A percentile compares a stretch with the other conserved stretches of the same genome.
phyloP scores from a whole-genome alignment of 2,329 filamentous ascomycete species.

The Xylaria hypoxylon region DNA sequence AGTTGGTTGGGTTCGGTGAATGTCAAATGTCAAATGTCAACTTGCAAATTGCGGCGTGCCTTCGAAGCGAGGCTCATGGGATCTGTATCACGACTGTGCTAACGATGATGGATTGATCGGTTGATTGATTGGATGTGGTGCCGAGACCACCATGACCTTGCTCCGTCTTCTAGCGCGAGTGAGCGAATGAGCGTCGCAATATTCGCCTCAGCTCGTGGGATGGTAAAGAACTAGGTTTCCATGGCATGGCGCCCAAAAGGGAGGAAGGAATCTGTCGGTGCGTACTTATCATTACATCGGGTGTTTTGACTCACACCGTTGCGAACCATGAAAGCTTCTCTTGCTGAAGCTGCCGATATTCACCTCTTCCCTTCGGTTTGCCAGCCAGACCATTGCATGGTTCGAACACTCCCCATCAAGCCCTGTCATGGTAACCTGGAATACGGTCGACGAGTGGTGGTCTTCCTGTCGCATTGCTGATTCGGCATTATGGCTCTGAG shows the following conservation, averaged over 20 bases:
- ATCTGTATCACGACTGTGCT: constrained; percentile 7
- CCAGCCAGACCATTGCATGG: constrained; percentile 17
- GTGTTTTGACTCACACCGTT: constrained; percentile 5
- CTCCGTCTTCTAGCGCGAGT: background rate
- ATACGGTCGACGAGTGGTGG: constrained; percentile 12
- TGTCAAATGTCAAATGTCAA: constrained; percentile 20
- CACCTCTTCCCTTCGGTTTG: constrained; percentile 18
- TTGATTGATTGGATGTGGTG: background rate
- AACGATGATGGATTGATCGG: constrained; percentile 6
- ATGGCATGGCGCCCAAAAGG: constrained; percentile 4
- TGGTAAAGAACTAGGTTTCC: constrained; percentile 12
- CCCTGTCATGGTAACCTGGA: constrained; percentile 12
- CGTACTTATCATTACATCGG: constrained; percentile 17
- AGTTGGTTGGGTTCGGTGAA: constrained; percentile 6
- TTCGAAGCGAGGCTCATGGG: constrained; percentile 14
- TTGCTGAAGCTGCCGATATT: constrained; percentile 19
- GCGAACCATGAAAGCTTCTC: constrained; percentile 14
- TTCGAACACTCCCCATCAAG: constrained; percentile 14
- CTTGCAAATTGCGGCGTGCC: constrained; percentile 23
- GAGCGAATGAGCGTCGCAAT: constrained; percentile 5
- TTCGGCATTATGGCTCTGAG: constrained; percentile 16
- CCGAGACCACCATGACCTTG: background rate
- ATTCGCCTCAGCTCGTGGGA: constrained; percentile 19
- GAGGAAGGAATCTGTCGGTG: constrained; percentile 9
- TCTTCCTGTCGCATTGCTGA: constrained; percentile 17